Evolutionary conservation across 2,329 filamentous ascomycete species (phyloP).

Genomic region (Basipetospora chlamydospora): DNA sequence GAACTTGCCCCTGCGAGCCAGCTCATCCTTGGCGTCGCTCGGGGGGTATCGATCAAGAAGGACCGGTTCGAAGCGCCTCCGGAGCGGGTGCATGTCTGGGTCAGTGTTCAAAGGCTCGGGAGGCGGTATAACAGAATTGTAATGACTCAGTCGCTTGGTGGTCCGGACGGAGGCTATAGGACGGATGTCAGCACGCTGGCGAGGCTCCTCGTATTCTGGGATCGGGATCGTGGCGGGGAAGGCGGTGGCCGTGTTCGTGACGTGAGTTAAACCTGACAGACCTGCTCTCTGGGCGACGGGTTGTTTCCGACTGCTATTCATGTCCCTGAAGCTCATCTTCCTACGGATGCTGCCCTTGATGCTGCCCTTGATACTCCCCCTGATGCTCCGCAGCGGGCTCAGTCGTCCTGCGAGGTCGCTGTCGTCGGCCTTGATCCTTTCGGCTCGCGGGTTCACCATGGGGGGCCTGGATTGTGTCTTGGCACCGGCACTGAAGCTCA

Average conservation of each 20-base stretch:
- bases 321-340: conserved; percentile 83
- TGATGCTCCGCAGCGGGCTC: conserved; percentile 42
- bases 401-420: conserved; percentile 32
- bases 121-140: conserved; percentile 92
- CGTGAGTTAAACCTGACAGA: conserved; percentile 20
- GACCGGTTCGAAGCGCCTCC: conserved; percentile 90
- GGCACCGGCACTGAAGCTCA: conserved; percentile 75
- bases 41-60: conserved; percentile 87
- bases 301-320: conserved; percentile 87
- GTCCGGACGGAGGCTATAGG: conserved; percentile 52
- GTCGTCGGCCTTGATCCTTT: conserved; percentile 70
- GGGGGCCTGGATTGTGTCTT: conserved; percentile 55
- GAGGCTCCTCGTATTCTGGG: not conserved
- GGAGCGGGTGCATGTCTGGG: conserved; percentile 89
- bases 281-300: conserved; percentile 61
- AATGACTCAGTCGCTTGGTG: conserved; percentile 81
- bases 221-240: conserved; percentile 1
- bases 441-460: conserved; percentile 65
- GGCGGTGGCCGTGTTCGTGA: conserved; percentile 1
- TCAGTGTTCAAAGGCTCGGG: conserved; percentile 83
- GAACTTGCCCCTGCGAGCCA: conserved; percentile 68
- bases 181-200: conserved; percentile 3
- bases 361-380: conserved; percentile 78
- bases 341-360: conserved; percentile 77
- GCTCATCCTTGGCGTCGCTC: conserved; percentile 65